Percentiles rank a stretch among this genome's conserved stretches.
phyloP scores from a whole-genome alignment of 371 early-diverging fungal species.

The Neoconidiobolus thromboides region DNA sequence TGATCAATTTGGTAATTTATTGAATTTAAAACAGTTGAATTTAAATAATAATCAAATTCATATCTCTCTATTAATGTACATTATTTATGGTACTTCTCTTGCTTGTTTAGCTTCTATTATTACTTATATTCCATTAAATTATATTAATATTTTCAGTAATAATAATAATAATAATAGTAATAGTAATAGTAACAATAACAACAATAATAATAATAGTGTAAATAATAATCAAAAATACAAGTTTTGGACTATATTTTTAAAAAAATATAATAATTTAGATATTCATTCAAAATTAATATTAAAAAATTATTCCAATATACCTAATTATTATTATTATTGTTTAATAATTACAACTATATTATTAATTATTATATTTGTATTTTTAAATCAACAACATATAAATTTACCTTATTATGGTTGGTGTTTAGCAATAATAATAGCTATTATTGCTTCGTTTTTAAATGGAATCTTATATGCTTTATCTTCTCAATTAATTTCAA shows the following conservation, averaged over 20 bases:
- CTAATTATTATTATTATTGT: not conserved
- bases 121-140: slow-evolving; percentile 26
- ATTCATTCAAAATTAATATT: not conserved
- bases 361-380: not conserved
- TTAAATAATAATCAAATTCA: slow-evolving; percentile 19
- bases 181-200: too few species aligned
- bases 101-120: slow-evolving; percentile 30
- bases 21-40: slow-evolving; percentile 10
- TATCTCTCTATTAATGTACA: slow-evolving; percentile 37
- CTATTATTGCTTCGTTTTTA: slow-evolving; percentile 47
- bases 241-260: too few species aligned
- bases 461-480: slow-evolving; percentile 59
- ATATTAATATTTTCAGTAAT: slow-evolving; percentile 23
- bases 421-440: slow-evolving; percentile 37
- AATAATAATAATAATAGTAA: too few species aligned
- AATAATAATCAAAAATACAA: too few species aligned
- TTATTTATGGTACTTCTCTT: slow-evolving; percentile 24
- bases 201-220: too few species aligned
- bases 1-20: slow-evolving; percentile 21
- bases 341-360: not conserved
- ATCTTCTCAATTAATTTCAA: slow-evolving; percentile 40
- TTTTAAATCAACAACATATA: not conserved
- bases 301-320: not conserved
- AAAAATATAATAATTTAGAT: not conserved
- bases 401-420: slow-evolving; percentile 42